Base-by-base conservation (phyloP, 768 basidiomycete species). In the Hericium erinaceus region DNA sequence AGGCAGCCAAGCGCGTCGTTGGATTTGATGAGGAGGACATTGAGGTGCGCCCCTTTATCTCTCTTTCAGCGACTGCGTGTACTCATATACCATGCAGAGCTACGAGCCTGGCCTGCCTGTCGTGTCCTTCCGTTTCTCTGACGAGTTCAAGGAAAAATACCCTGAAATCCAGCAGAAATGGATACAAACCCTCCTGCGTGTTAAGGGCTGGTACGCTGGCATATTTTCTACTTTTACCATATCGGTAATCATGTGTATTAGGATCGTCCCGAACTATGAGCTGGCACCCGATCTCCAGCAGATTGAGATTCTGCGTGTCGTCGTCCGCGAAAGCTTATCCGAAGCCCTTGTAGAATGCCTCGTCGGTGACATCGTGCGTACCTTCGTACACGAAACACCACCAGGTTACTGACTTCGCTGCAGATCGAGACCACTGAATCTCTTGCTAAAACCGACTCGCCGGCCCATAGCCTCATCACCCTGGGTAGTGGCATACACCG, bases 351-450 rank as follows among this genome's bases (percentile, higher is more conserved):
- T 72, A 56, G 71, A 72, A 56, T 73, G 81, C 56, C 77, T 93
- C 22, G 70, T 92, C 20, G 70, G 70, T 2, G 90, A 93, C 59
- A 73, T 92, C 49, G 84, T 88, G 64, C 69, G 84, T 72, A 6
- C 22, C 8, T 24, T 48, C 24, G 7, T 49, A 55, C 50, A 49
- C 13, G 38, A 52, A 6, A 15, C 11, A 6, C 52, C 52, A 55
- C 26, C 20, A 11, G 39, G 50, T 24, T 48, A 57, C 41, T 59
- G 52, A 52, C 40, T 3, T 9, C 51, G 12, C 22, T 50, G 11
- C 50, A 88, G 79, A 72, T 91, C 28, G 81, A 85, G 64, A 69
- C 89, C 28, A 87, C 85, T 0, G 80, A 88, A 65, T 70, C 74
- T 6, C 73, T 93, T 28, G 68, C 70, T 12, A 67, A 76, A 40